These are phyloP conservation scores for Colletotrichum shisoi DNA, from an alignment of 2,329 filamentous ascomycete species.

Conservation along the genomic window DNA sequence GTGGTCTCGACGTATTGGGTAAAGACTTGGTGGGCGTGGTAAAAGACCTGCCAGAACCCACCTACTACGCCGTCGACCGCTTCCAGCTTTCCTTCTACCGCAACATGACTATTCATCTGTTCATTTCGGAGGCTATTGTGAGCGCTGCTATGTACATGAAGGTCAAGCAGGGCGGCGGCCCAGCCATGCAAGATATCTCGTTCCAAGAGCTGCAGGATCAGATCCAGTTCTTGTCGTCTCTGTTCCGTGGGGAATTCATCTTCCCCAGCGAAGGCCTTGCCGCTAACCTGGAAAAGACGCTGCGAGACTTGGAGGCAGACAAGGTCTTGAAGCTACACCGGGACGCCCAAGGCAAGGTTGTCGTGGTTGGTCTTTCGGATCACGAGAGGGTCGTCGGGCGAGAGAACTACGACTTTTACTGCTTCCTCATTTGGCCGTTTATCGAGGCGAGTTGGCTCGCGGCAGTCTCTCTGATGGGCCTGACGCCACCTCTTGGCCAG, in stretches of 20 bases:
- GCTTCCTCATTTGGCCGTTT: constrained; percentile 98
- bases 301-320: constrained; percentile 79
- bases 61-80: constrained; percentile 91
- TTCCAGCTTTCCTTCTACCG: constrained; percentile 98
- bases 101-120: constrained; percentile 99
- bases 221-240: constrained; percentile 86
- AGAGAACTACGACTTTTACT: constrained; percentile 98
- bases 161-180: constrained; percentile 90
- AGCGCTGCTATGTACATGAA: constrained; percentile 89
- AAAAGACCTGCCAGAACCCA: constrained; percentile 83
- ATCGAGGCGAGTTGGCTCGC: constrained; percentile 95
- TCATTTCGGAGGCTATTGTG: constrained; percentile 91
- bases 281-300: constrained; percentile 80
- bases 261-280: constrained; percentile 87
- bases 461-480: constrained; percentile 83
- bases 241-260: constrained; percentile 97
- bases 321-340: constrained; percentile 75
- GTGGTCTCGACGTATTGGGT: constrained; percentile 89
- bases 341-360: constrained; percentile 63
- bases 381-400: constrained; percentile 79
- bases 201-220: constrained; percentile 78
- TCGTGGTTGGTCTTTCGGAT: constrained; percentile 75
- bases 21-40: constrained; percentile 85
- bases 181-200: constrained; percentile 77
- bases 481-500: constrained; percentile 72